A percentile compares a stretch with the other conserved stretches of the same genome.
Evolutionary conservation across 2,329 filamentous ascomycete genomes (phyloP).

Genomic region (Clarireedia sp.): DNA sequence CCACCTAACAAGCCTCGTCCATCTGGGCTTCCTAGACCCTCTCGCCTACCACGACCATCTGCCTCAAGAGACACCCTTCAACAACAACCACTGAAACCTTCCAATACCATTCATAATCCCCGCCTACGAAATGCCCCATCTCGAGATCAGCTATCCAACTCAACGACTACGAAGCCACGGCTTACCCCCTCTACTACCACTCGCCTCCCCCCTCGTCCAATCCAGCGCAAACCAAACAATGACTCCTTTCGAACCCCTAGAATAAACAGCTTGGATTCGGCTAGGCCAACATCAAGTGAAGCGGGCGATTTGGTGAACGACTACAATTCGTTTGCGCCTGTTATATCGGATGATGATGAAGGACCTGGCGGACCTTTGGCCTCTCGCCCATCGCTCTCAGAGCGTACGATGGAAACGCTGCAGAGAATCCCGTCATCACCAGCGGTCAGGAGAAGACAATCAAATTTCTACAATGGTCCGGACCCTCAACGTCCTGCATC

Average conservation of each 20-base stretch:
- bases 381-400: slow-evolving; percentile 56
- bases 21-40: slow-evolving; percentile 41
- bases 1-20: slow-evolving; percentile 16
- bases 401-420: slow-evolving; percentile 80
- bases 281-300: slow-evolving; percentile 1
- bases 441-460: slow-evolving; percentile 54
- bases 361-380: neutral
- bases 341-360: slow-evolving; percentile 4
- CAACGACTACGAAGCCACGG: slow-evolving; percentile 8
- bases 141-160: slow-evolving; percentile 15
- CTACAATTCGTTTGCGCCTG: neutral
- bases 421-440: slow-evolving; percentile 73
- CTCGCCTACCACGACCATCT: slow-evolving; percentile 43
- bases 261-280: neutral
- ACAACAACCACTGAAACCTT: slow-evolving; percentile 19
- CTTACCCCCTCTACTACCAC: neutral
- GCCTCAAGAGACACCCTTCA: slow-evolving; percentile 40
- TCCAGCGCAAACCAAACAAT: slow-evolving; percentile 17
- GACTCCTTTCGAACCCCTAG: slow-evolving; percentile 16
- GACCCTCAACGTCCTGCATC: slow-evolving; percentile 47
- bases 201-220: slow-evolving; percentile 5
- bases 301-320: slow-evolving; percentile 10
- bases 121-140: slow-evolving; percentile 23
- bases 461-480: slow-evolving; percentile 65
- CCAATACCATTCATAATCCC: slow-evolving; percentile 17